Percentiles rank a stretch among this genome's conserved stretches.
These are phyloP conservation scores for Entrophospora sp. DNA, from an alignment of 192 early-diverging fungal species.

Conservation along the genomic window DNA sequence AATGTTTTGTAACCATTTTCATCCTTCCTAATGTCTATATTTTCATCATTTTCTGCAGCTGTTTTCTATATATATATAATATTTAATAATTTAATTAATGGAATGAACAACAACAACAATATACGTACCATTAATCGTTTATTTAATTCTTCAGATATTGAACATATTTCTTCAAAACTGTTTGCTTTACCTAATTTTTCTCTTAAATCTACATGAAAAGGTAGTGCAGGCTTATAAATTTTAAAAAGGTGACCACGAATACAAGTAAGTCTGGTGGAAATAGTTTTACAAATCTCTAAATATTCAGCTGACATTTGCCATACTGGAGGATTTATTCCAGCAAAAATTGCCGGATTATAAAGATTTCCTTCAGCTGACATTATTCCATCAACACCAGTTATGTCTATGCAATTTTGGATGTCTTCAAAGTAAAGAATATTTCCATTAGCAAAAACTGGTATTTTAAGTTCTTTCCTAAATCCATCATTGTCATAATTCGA, in stretches of 20 bases:
- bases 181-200: constrained; percentile 48
- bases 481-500: neutral
- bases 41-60: constrained; percentile 13
- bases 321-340: constrained; percentile 44
- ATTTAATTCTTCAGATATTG: constrained; percentile 43
- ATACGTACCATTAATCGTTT: constrained; percentile 26
- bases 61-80: neutral
- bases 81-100: neutral
- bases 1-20: constrained; percentile 47
- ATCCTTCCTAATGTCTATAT: constrained; percentile 13
- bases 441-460: constrained; percentile 98
- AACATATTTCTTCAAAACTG: constrained; percentile 47
- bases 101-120: neutral
- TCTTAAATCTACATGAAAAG: constrained; percentile 72
- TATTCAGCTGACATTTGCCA: constrained; percentile 87
- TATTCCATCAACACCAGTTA: constrained; percentile 87
- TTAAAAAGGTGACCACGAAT: constrained; percentile 92
- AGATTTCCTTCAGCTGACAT: constrained; percentile 87
- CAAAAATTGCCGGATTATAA: constrained; percentile 87
- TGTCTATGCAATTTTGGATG: constrained; percentile 66
- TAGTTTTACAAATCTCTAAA: constrained; percentile 65
- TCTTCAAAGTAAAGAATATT: constrained; percentile 94
- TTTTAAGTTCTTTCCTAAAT: constrained; percentile 24
- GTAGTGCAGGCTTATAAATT: constrained; percentile 69
- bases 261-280: constrained; percentile 55